Percentiles rank a stretch among this genome's conserved stretches.
phyloP scores from a whole-genome alignment of 345 rosid genomes.

The Orychophragmus violaceus region DNA sequence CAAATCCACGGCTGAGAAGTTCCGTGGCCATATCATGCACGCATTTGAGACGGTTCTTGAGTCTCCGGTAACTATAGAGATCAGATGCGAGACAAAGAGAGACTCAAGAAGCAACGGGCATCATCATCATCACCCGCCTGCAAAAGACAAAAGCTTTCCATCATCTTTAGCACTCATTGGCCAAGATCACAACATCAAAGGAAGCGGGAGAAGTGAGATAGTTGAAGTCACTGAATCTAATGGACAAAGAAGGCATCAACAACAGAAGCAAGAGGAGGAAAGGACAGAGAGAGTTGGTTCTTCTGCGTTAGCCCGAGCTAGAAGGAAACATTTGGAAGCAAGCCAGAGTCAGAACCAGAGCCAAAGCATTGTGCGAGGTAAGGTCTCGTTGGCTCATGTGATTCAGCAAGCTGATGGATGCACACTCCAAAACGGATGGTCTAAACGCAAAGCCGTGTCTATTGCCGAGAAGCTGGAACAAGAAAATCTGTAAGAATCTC shows the following conservation, averaged over 20 bases:
- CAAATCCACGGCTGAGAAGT: conserved; percentile 76
- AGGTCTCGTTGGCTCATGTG: conserved; percentile 85
- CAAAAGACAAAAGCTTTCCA: conserved; percentile 31
- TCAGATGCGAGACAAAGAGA: conserved; percentile 57
- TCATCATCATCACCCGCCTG: conserved; percentile 8
- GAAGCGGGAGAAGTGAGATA: conserved; percentile 65
- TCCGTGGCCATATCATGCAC: conserved; percentile 58
- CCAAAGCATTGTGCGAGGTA: conserved; percentile 83
- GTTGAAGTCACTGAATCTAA: conserved; percentile 54
- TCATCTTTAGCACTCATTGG: conserved; percentile 28
- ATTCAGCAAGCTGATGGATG: conserved; percentile 92
- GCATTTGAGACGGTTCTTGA: conserved; percentile 88
- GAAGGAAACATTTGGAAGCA: conserved; percentile 51
- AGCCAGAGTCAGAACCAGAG: conserved; percentile 52
- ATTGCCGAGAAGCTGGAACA: conserved; percentile 98
- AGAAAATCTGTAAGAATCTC: conserved; percentile 75
- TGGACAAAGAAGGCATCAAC: conserved; percentile 30
- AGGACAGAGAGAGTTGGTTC: conserved; percentile 18
- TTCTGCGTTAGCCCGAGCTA: conserved; percentile 31
- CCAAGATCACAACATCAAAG: conserved; percentile 16
- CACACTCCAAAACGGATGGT: conserved; percentile 57
- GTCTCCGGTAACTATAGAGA: conserved; percentile 74
- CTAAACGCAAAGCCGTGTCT: conserved; percentile 83
- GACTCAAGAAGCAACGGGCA: conserved; percentile 29
- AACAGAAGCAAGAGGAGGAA: conserved; percentile 23